These are phyloP conservation scores for Magnusiomyces sp. DNA, from an alignment of 1,139 yeast genomes.

Conservation along the genomic window DNA sequence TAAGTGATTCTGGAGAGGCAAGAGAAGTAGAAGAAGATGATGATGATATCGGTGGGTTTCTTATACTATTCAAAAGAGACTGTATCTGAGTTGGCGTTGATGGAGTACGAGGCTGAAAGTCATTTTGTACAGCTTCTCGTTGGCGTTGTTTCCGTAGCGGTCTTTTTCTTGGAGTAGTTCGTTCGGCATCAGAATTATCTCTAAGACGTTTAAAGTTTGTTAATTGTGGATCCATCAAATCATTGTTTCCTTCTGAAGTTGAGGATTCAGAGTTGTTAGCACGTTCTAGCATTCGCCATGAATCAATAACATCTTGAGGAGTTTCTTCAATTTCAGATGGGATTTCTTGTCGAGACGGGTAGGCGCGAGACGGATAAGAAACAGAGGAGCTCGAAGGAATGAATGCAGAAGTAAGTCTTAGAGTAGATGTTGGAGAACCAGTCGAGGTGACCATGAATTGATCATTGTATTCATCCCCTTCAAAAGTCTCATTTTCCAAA, in stretches of 20 bases:
- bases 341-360: background rate
- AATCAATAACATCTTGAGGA: constrained; percentile 25
- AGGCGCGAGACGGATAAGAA: background rate
- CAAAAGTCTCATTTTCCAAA: constrained; percentile 3
- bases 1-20: too few relatives aligned
- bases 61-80: constrained; percentile 20
- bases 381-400: background rate
- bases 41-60: constrained; percentile 16
- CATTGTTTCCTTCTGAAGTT: too few relatives aligned
- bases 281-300: constrained; percentile 29
- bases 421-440: background rate
- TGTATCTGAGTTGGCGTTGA: constrained; percentile 9
- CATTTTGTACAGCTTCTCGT: background rate
- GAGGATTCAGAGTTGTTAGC: constrained; percentile 9
- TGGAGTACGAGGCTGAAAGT: too few relatives aligned
- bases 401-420: background rate
- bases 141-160: constrained; percentile 5
- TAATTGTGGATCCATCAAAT: too few relatives aligned
- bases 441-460: background rate
- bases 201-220: too few relatives aligned
- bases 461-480: background rate
- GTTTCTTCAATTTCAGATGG: constrained; percentile 12
- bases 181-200: background rate
- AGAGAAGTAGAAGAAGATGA: constrained; percentile 9
- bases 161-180: background rate